Evolutionary conservation across 2,329 filamentous ascomycete species (phyloP).

Genomic region (Aspergillus vadensis): DNA sequence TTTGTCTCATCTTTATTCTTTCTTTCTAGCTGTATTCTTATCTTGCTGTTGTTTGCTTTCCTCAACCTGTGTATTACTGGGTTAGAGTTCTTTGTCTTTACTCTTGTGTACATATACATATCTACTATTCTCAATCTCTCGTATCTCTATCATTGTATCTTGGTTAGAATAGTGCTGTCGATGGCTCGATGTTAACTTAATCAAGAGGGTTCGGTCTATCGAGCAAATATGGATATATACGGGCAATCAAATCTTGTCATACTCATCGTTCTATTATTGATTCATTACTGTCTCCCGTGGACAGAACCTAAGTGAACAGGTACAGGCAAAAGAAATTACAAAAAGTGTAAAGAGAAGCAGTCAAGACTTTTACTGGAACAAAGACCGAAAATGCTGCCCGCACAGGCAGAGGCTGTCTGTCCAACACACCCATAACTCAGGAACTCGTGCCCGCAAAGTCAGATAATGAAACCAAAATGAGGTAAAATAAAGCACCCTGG

Average conservation of each 20-base stretch:
- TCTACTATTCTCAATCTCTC: constrained; percentile 7
- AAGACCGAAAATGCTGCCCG: not conserved
- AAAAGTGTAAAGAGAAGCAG: constrained; percentile 2
- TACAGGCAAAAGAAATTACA: constrained; percentile 3
- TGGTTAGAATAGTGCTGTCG: not conserved
- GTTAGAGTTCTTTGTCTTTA: constrained; percentile 18
- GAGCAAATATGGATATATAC: not conserved
- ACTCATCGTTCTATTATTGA: not conserved
- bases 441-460: not conserved
- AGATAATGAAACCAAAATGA: constrained; percentile 6
- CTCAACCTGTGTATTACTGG: constrained; percentile 22
- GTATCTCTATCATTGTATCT: constrained; percentile 6
- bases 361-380: not conserved
- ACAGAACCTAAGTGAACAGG: not conserved
- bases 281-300: not conserved
- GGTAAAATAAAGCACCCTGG: constrained; percentile 13
- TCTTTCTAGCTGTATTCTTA: constrained; percentile 2
- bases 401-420: not conserved
- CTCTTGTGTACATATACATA: constrained; percentile 38
- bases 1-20: no score
- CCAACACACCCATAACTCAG: not conserved
- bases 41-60: constrained; percentile 1
- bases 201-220: not conserved
- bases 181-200: not conserved
- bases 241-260: not conserved